Evolutionary conservation across 257 asterid genomes (phyloP), one percentile per base, ranked within the genome.

Genomic region (Nicotiana paniculata): DNA sequence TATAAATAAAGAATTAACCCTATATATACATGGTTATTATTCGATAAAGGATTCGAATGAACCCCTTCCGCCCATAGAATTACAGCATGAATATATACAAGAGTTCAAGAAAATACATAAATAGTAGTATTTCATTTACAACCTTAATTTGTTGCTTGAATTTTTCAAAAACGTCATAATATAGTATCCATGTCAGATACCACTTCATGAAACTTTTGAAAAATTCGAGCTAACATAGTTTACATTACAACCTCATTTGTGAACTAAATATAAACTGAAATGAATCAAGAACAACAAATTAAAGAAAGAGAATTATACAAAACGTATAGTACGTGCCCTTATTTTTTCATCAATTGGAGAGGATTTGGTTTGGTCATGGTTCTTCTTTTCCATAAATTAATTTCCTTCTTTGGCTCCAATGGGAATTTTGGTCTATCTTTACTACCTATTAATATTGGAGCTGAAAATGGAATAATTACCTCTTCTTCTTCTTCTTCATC

Each of bases 361-460:
- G 93, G 94, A 84, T 81, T 85, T 26, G 98, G 98, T 87, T 85
- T 90, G 32, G 92, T 87, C 97, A 92, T 85, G 4, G 95, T 93
- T 90, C 98, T 90, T 81, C 97, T 91, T 53, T 90, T 92, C 98
- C 98, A 93, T 84, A 95, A 78, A 90, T 95, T 95, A 67, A 95
- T 90, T 86, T 95, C 97, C 83, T 90, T 93, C 85, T 88, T 95
- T 81, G 96, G 95, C 91, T 92, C 92, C 92, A 91, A 85, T 4
- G 30, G 80, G 77, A 67, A 76, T n/a, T 59, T 63, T 43, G 83
- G 59, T n/a, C 30, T 82, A 53, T 28, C 84, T 9, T 11, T 72
- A 72, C 48, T 84, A 17, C 82, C 85, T 54, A 43, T 28, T 83
- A 79, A 9, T 4, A 90, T 84, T 64, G 93, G 94, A 76, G 91